Evolutionary conservation across 768 basidiomycete species (phyloP).

Genomic region (Suillus sp.): DNA sequence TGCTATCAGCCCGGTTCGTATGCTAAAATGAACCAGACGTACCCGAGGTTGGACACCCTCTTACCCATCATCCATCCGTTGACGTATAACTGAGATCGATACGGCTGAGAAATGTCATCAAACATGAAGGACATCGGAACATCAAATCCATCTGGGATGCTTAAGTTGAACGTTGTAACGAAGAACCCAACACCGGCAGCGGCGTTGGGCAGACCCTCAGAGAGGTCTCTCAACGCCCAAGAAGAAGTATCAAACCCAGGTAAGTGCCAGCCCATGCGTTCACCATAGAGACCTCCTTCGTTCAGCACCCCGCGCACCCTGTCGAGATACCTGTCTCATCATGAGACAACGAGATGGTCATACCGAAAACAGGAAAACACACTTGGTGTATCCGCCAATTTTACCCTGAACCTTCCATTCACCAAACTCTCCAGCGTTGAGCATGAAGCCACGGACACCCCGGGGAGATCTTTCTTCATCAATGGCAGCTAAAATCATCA

Average conservation of each 20-base stretch:
- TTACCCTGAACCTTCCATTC: conserved; percentile 78
- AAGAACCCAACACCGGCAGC: conserved; percentile 81
- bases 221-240: conserved; percentile 61
- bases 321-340: conserved; percentile 64
- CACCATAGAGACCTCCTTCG: conserved; percentile 73
- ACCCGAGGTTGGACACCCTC: conserved; percentile 71
- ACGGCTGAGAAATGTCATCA: conserved; percentile 62
- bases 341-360: conserved; percentile 8
- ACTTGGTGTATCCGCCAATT: conserved; percentile 70
- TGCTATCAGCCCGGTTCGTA: conserved; percentile 6
- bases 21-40: conserved; percentile 21
- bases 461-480: conserved; percentile 72
- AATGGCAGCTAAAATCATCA: conserved; percentile 35
- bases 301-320: conserved; percentile 70
- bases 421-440: conserved; percentile 61
- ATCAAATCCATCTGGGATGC: conserved; percentile 62
- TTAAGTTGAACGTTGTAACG: conserved; percentile 67
- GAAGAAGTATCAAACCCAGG: conserved; percentile 65
- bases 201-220: conserved; percentile 56
- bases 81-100: conserved; percentile 73
- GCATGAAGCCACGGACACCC: conserved; percentile 74
- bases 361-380: conserved; percentile 24
- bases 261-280: conserved; percentile 74
- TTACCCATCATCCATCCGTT: conserved; percentile 94
- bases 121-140: conserved; percentile 74